A percentile compares a stretch with the other conserved stretches of the same genome.
Evolutionary conservation across 805 yeast genomes (phyloP).

Genomic region (Isabelozyma rhagii): DNA sequence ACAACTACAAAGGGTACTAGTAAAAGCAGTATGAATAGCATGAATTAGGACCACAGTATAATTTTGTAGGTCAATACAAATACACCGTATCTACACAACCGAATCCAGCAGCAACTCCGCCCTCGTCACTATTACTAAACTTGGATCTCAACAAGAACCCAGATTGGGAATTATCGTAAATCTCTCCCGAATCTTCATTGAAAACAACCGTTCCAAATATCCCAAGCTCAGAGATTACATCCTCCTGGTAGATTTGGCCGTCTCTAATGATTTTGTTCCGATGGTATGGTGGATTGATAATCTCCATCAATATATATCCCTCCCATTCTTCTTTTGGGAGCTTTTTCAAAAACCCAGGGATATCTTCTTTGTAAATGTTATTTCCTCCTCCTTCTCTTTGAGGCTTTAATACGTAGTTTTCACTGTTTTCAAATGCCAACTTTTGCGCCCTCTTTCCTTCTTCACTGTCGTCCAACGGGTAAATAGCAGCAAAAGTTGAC

Average conservation of each 20-base stretch:
- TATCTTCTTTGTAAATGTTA: slow-evolving; percentile 82
- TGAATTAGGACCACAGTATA: no score
- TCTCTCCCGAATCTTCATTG: slow-evolving; percentile 57
- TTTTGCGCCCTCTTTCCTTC: slow-evolving; percentile 61
- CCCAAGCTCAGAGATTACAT: slow-evolving; percentile 87
- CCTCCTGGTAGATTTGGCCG: slow-evolving; percentile 60
- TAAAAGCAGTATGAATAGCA: no score
- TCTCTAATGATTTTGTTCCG: slow-evolving; percentile 70
- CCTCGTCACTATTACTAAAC: slow-evolving; percentile 84
- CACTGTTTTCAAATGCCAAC: slow-evolving; percentile 66
- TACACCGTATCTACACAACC: slow-evolving; percentile 91
- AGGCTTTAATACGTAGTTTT: slow-evolving; percentile 83
- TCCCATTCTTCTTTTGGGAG: slow-evolving; percentile 73
- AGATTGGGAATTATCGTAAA: slow-evolving; percentile 61
- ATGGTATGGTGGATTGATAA: slow-evolving; percentile 73
- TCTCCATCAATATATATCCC: slow-evolving; percentile 90
- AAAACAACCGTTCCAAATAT: slow-evolving; percentile 81
- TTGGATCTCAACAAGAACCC: slow-evolving; percentile 91
- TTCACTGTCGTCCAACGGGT: slow-evolving; percentile 75
- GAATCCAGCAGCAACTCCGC: slow-evolving; percentile 99
- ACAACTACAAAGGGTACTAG: no score
- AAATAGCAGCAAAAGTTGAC: slow-evolving; percentile 78
- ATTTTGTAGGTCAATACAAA: slow-evolving; percentile 28
- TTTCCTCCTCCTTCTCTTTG: slow-evolving; percentile 99
- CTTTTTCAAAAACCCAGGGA: slow-evolving; percentile 64